Base-by-base conservation (phyloP, 805 yeast species). In the Candida insectorum region DNA sequence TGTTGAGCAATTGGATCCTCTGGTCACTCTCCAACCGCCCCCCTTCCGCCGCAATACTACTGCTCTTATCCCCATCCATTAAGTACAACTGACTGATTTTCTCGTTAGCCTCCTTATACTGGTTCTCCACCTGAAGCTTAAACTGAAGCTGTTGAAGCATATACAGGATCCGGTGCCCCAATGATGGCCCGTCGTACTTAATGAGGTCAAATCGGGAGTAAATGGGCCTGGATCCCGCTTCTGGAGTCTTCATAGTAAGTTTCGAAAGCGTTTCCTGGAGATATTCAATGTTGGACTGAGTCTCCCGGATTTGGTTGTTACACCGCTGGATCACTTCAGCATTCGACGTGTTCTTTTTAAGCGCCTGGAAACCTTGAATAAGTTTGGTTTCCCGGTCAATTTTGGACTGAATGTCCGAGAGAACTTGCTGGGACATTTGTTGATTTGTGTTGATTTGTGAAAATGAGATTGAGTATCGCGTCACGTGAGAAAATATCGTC, bases 111-210 rank as follows among this genome's bases (percentile, higher is more conserved):
- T 81, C 91, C 49, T 81, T 80, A 60, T 91, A 93, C 60, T 93
- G 95, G 48, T 85, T 79, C 57, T 93, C 99, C 24, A 91, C 95
- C 52, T 91, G 93, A 28, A 91, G 71, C 60, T 93, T 93, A 58
- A 91, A 88, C 54, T 89, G 96, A 39, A 93, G 70, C 58, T 88
- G 95, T 61, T 89, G 97, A 35, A 91, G 73, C 97, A 93, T 89
- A 49, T 85, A 81, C 60, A 87, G 96, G 51, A 93, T 93, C 43
- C 93, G 77, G 49, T 93, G 96, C 8, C 97, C 96, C 46, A 93
- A 65, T 0, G 95, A 85, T 0, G 97, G 96, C 48, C 96, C 85
- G 50, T 93, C 97, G 52, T 87, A 88, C 49, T 88, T 88, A 54
- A 87, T 73, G 36, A 93, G 69, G 56, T 93, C 98, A 45, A 85